A percentile compares a stretch with the other conserved stretches of the same genome.
These are phyloP conservation scores for Sarocladium brachiariae DNA, from an alignment of 2,329 filamentous ascomycete species.

Conservation along the genomic window DNA sequence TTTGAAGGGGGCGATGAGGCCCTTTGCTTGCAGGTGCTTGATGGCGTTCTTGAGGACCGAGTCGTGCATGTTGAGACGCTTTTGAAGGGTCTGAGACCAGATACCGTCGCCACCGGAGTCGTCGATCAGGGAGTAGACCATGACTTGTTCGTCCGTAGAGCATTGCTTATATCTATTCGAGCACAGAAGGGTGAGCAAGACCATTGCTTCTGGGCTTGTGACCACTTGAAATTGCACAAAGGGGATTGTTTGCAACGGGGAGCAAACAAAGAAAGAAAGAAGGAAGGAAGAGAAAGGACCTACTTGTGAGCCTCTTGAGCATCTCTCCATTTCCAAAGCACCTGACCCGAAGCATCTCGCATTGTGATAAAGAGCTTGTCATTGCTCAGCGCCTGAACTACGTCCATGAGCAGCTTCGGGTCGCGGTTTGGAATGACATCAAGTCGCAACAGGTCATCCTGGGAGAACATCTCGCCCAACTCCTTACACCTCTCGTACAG, in stretches of 20 bases:
- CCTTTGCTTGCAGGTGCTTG: constrained; percentile 75
- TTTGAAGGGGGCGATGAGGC: constrained; percentile 82
- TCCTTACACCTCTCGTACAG: constrained; percentile 51
- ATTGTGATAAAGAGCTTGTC: constrained; percentile 51
- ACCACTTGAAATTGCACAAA: neutral
- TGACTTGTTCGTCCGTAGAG: constrained; percentile 64
- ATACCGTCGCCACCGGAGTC: constrained; percentile 77
- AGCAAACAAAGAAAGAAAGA: too few relatives aligned
- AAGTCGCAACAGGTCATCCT: constrained; percentile 51
- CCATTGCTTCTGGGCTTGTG: neutral
- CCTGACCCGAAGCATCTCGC: constrained; percentile 32
- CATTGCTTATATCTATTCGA: constrained; percentile 49
- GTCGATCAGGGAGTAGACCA: constrained; percentile 88
- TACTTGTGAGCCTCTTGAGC: constrained; percentile 57
- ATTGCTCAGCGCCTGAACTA: constrained; percentile 51
- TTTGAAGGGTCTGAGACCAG: constrained; percentile 82
- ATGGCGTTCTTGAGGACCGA: constrained; percentile 73
- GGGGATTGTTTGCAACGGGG: too few relatives aligned
- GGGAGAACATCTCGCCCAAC: constrained; percentile 46
- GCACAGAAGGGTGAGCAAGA: constrained; percentile 4
- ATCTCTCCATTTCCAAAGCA: constrained; percentile 51
- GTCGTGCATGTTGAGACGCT: constrained; percentile 75
- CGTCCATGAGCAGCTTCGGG: constrained; percentile 44
- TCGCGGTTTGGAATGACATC: constrained; percentile 52
- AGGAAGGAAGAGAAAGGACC: constrained; percentile 15